Conservation (phyloP, 2,329 filamentous ascomycete species). For the Aphanocladium album region DNA sequence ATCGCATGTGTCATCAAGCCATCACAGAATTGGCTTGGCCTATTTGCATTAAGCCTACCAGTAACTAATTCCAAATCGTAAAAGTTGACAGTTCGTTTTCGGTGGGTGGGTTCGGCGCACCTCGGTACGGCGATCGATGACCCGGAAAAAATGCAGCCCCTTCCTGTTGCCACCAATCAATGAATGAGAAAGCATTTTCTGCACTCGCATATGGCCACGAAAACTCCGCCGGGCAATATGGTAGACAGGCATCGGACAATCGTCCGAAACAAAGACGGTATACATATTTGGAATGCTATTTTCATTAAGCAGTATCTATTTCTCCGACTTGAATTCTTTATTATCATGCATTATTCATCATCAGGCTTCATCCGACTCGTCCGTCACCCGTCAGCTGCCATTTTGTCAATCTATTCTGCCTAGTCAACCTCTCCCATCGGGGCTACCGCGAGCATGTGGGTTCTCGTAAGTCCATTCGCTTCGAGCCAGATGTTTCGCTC, state of each 20-base stretch:
- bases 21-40: neutral
- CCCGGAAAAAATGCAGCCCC: neutral
- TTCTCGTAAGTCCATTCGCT: slow-evolving; percentile 27
- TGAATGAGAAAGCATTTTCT: neutral
- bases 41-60: neutral
- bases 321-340: neutral
- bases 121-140: neutral
- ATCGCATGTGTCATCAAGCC: slow-evolving; percentile 4
- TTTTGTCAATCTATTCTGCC: too few relatives aligned
- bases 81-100: neutral
- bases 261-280: neutral
- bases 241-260: neutral
- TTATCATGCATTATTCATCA: neutral
- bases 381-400: neutral
- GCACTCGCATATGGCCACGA: neutral
- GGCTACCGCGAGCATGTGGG: slow-evolving; percentile 21
- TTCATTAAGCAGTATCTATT: neutral
- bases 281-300: neutral
- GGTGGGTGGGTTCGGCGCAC: neutral
- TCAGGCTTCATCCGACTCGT: neutral
- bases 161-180: neutral
- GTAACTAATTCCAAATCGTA: slow-evolving; percentile 3
- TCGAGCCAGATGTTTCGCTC: slow-evolving; percentile 23
- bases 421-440: neutral
- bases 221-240: neutral